phyloP scores from a whole-genome alignment of 805 yeast species.

The Vanderwaltozyma verrucispora region DNA sequence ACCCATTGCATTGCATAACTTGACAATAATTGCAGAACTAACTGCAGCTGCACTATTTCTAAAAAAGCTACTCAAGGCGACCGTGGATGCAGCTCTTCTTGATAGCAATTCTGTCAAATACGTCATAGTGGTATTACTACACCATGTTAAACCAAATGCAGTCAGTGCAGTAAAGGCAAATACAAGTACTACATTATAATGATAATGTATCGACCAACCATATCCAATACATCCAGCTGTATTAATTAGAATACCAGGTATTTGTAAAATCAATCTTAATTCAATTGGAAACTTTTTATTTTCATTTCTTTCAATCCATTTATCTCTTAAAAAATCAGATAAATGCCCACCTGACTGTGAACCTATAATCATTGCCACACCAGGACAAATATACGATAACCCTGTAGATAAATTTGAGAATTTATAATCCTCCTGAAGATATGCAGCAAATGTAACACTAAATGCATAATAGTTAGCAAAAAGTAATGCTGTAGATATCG shows the following conservation, averaged over 20 bases:
- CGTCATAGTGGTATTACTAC: conserved; percentile 42
- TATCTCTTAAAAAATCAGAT: conserved; percentile 32
- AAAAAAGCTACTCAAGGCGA: conserved; percentile 43
- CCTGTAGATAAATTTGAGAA: conserved; percentile 31
- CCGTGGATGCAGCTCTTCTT: conserved; percentile 41
- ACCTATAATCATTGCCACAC: conserved; percentile 38
- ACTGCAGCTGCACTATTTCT: conserved; percentile 46
- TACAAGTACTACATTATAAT: conserved; percentile 31
- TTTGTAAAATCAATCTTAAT: conserved; percentile 34
- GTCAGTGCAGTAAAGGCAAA: conserved; percentile 36
- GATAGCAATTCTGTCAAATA: conserved; percentile 42
- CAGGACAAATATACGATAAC: conserved; percentile 44
- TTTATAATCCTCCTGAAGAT: conserved; percentile 30
- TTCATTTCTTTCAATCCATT: conserved; percentile 18
- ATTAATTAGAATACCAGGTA: conserved; percentile 34
- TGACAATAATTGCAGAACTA: conserved; percentile 37
- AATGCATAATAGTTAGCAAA: conserved; percentile 47
- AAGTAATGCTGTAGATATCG: conserved; percentile 39
- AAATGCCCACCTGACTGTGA: conserved; percentile 40
- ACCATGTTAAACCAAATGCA: conserved; percentile 49
- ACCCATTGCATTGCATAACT: conserved; percentile 31
- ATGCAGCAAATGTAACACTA: conserved; percentile 38
- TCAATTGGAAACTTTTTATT: conserved; percentile 35
- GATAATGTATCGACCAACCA: conserved; percentile 41
- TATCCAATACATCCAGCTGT: conserved; percentile 39